These are phyloP conservation scores for Lachnellula subtilissima DNA, from an alignment of 2,329 filamentous ascomycete genomes.

Conservation along the genomic window DNA sequence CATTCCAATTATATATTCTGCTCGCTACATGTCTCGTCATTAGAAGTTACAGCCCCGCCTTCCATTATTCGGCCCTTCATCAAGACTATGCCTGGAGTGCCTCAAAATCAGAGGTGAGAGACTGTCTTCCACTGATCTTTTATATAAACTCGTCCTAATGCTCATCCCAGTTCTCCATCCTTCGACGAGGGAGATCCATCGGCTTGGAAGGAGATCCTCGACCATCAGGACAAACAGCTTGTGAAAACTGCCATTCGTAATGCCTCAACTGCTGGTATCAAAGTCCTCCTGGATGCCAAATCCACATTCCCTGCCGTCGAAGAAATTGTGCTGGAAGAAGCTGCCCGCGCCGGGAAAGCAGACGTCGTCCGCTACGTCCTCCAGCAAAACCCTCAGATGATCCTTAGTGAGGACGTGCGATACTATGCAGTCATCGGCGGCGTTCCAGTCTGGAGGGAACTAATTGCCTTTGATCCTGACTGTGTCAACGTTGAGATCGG, in stretches of 20 bases:
- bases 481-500: background rate
- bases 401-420: background rate
- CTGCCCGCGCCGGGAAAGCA: background rate
- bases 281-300: background rate
- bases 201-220: background rate
- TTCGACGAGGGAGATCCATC: background rate
- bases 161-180: background rate
- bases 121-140: background rate
- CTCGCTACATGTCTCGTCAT: background rate
- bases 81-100: background rate
- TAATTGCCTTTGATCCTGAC: background rate
- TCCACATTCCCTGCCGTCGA: background rate
- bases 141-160: background rate
- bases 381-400: background rate
- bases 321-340: background rate
- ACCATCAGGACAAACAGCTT: background rate
- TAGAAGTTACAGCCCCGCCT: background rate
- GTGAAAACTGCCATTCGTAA: background rate
- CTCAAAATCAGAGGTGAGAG: background rate
- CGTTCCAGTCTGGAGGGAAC: background rate
- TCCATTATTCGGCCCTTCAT: background rate
- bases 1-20: background rate
- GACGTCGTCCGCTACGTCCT: background rate
- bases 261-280: background rate
- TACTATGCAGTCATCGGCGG: background rate